Base-by-base conservation (phyloP, 306 rosid species). In the Prunus mume region DNA sequence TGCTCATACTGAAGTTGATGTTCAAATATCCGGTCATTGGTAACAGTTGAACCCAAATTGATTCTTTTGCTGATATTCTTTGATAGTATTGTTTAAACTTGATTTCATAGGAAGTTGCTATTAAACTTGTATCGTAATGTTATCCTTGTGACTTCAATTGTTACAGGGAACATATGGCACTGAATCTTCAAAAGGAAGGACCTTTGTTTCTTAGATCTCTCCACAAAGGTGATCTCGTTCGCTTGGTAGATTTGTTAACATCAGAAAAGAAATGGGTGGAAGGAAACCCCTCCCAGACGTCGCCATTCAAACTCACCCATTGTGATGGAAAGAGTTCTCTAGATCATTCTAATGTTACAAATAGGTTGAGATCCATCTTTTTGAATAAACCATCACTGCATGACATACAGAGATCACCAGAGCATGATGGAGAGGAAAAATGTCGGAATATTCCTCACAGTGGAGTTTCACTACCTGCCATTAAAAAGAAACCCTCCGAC, bases 231-330 rank as follows among this genome's bases (percentile, higher is more conserved):
- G 83, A 86, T 63, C 85, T 89, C 72, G 84, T 88, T 76, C 87
- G 83, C 78, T 73, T 92, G 83, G 86, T 91, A 52, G 90, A 89
- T 76, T 70, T 88, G 78, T 79, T 92, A 73, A 84, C 90, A 77
- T 73, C 83, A 47, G 88, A 92, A 61, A 91, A 88, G 79, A 95
- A 89, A 76, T 89, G 93, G 99, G 80, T 95, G 81, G 89, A 85
- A 76, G 97, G 89, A 76, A 58, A 74, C 83, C 86, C 87, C 49
- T 85, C 87, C 62, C 78, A 82, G 63, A 58, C 69, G 27, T 73
- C 68, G 58, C 93, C 97, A 76, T 95, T 89, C 81, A 86, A 71
- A 77, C 81, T 84, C 60, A 68, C 82, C 69, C 77, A 22, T 25
- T 32, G 68, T 64, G 61, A 61, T 82, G 76, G 62, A 75, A 83